phyloP scores from a whole-genome alignment of 768 basidiomycete genomes.

The Termitomyces heimii region DNA sequence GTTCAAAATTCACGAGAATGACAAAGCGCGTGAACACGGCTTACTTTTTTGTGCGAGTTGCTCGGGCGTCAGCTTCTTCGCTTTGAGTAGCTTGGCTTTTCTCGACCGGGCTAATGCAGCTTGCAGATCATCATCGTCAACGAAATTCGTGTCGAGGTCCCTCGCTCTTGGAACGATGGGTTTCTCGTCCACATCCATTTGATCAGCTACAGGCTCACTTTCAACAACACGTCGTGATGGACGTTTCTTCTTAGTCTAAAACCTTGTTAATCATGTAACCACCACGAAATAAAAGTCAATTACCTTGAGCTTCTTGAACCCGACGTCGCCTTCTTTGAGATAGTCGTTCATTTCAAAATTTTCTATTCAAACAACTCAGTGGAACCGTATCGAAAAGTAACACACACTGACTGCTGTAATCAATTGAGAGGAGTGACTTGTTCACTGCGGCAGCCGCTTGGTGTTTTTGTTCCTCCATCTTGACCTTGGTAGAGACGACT shows the following conservation, averaged over 20 bases:
- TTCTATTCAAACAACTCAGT: slow-evolving; percentile 42
- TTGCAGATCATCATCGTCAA: slow-evolving; percentile 98
- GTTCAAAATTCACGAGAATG: background rate
- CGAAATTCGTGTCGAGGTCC: slow-evolving; percentile 82
- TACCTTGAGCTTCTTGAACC: slow-evolving; percentile 94
- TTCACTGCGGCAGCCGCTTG: slow-evolving; percentile 62
- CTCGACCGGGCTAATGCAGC: slow-evolving; percentile 84
- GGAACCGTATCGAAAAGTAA: background rate
- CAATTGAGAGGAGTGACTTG: slow-evolving; percentile 76
- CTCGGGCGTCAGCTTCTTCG: slow-evolving; percentile 74
- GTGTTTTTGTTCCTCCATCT: slow-evolving; percentile 40
- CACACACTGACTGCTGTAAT: slow-evolving; percentile 75
- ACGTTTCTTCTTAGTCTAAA: slow-evolving; percentile 90
- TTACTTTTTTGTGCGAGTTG: slow-evolving; percentile 73
- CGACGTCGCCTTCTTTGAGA: slow-evolving; percentile 82
- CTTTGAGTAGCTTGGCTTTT: slow-evolving; percentile 72
- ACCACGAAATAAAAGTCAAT: slow-evolving; percentile 5
- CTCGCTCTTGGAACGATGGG: slow-evolving; percentile 62
- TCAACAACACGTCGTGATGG: slow-evolving; percentile 61
- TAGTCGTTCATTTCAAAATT: slow-evolving; percentile 87
- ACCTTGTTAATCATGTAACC: background rate
- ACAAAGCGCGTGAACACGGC: slow-evolving; percentile 17
- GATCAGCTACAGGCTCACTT: slow-evolving; percentile 38
- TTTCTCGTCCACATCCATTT: slow-evolving; percentile 79
- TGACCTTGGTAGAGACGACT: slow-evolving; percentile 30